These are phyloP conservation scores for Termitomyces sp. DNA, from an alignment of 768 basidiomycete species.

Conservation along the genomic window DNA sequence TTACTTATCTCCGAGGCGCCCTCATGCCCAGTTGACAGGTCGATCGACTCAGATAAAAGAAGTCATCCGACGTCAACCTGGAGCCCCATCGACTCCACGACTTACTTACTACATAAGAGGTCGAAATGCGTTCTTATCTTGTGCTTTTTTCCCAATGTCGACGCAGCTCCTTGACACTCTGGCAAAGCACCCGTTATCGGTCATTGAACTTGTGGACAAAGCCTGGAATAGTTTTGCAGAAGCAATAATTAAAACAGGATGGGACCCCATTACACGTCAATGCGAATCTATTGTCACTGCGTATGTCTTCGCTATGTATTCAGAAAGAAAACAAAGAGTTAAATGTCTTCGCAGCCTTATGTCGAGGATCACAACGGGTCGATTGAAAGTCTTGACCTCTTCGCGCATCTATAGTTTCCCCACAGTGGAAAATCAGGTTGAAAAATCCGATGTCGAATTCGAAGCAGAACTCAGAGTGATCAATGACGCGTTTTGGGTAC, in stretches of 20 bases:
- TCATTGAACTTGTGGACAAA: neutral
- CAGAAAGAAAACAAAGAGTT: neutral
- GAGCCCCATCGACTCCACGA: conserved; percentile 2
- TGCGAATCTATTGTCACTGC: neutral
- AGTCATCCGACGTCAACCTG: conserved; percentile 19
- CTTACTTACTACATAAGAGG: neutral
- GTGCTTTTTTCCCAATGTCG: neutral
- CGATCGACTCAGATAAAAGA: neutral
- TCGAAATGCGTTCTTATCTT: neutral
- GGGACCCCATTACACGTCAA: neutral
- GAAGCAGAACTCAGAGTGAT: conserved; percentile 22
- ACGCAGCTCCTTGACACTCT: neutral
- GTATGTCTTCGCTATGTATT: neutral
- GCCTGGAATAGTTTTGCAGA: neutral
- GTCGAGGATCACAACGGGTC: neutral
- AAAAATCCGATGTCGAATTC: neutral
- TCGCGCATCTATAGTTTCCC: neutral
- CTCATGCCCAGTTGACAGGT: neutral
- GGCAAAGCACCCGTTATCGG: neutral
- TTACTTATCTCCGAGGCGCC: no score
- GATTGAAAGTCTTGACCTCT: neutral
- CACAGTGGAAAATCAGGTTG: neutral
- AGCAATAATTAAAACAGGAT: neutral
- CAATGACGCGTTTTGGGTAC: conserved; percentile 56
- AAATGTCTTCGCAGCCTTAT: neutral